Evolutionary conservation across 2,329 filamentous ascomycete genomes (phyloP).

Genomic region (Fusarium temperatum): DNA sequence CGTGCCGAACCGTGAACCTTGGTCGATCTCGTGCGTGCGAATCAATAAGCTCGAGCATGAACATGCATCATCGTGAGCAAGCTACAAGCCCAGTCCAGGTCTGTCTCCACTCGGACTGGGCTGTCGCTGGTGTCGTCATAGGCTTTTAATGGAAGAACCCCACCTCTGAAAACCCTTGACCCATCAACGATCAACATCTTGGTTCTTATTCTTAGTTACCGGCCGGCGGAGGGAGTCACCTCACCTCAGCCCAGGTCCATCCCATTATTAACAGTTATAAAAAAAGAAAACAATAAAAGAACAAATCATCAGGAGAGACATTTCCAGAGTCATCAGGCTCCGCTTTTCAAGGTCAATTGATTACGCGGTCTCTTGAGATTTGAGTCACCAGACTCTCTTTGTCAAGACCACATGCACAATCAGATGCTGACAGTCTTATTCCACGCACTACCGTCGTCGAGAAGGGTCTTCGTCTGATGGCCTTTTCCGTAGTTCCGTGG

Average conservation of each 20-base stretch:
- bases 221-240: not conserved
- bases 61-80: not conserved
- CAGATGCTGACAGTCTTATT: conserved; percentile 25
- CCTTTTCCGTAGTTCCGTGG: conserved; percentile 7
- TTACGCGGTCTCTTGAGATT: conserved; percentile 20
- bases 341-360: conserved; percentile 22
- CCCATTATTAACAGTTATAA: not conserved
- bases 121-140: conserved; percentile 34
- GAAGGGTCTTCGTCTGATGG: conserved; percentile 16
- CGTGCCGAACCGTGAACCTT: conserved; percentile 32
- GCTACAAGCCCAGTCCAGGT: not conserved
- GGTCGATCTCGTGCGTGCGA: not conserved
- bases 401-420: conserved; percentile 25
- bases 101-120: conserved; percentile 12
- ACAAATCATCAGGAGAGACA: not conserved
- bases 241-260: not conserved
- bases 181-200: conserved; percentile 22
- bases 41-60: conserved; percentile 1
- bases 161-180: conserved; percentile 23
- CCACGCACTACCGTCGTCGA: not conserved
- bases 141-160: conserved; percentile 11
- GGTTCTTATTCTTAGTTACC: conserved; percentile 16
- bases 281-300: not conserved
- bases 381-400: conserved; percentile 36
- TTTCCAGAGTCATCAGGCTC: not conserved